Base-by-base conservation (phyloP, 345 rosid genomes). In the Camelina hispida region DNA sequence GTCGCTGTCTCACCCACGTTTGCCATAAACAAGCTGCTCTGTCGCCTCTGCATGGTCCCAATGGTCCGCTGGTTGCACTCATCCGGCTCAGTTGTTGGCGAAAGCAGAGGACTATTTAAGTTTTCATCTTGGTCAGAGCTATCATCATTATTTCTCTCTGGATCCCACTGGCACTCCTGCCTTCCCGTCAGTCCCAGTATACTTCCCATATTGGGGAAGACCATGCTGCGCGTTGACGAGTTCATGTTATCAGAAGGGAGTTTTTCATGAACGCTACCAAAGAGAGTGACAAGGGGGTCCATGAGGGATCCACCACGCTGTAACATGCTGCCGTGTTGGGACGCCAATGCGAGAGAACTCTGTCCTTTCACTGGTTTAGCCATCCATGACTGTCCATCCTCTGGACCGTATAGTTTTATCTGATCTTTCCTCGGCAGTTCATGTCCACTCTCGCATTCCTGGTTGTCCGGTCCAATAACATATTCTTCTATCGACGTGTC, bases 271-370 rank as follows among this genome's bases (percentile, higher is more conserved):
- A 93, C 78, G 57, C 94, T 90, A 5, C 96, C 94, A 65, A 93
- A 93, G 65, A 93, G 86, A 68, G 93, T 90, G 64, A 93, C 98
- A 37, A 93, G 84, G 28, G 94, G 98, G 76, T 93, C 98, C 69
- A 88, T 75, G 0, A 93, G 80, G 37, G 87, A 81, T 75, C 73
- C 40, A 16, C 82, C 85, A 56, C 85, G 87, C 55, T 66, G 83
- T 61, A 76, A 83, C 79, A 87, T 66, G 82, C 87, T 88, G 59
- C 96, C 98, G 2, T 87, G 92, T 35, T 91, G 86, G 7, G 97
- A 88, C 4, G 73, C 86, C 48, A 88, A 79, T 35, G 89, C 82
- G n/a, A 89, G 82, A 77, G 96, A 85, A 73, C 76, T 76, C 5
- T 86, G 96, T 70, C 89, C 93, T 11, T 86, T 77, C 8, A 88